Evolutionary conservation across 2,329 filamentous ascomycete species (phyloP).

Genomic region (Endocalyx cinctus): DNA sequence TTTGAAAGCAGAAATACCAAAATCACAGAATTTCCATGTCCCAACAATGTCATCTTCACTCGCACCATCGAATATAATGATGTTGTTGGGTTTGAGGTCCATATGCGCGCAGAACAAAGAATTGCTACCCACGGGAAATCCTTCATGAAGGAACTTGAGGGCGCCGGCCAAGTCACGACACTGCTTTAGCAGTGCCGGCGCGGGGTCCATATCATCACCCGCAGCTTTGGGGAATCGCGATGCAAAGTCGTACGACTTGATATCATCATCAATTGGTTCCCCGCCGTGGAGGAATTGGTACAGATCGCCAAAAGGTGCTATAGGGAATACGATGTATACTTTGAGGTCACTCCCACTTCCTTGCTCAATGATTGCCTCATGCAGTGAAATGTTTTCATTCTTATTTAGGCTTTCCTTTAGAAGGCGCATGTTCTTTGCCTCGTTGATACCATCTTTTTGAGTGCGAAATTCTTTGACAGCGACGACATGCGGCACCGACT

Average conservation of each 20-base stretch:
- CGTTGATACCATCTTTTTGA: constrained; percentile 1
- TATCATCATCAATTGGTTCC: background rate
- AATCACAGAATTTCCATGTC: constrained; percentile 2
- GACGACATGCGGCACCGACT: background rate
- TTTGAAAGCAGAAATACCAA: constrained; percentile 2
- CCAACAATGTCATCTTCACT: background rate
- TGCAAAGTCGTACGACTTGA: constrained; percentile 1
- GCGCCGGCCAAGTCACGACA: constrained; percentile 1
- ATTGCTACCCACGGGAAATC: background rate
- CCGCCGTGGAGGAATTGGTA: constrained; percentile 1
- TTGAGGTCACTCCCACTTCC: background rate
- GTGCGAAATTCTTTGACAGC: constrained; percentile 1
- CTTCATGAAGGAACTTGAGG: constrained; percentile 2
- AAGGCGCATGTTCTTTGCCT: constrained; percentile 1
- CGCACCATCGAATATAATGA: background rate
- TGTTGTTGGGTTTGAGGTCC: constrained; percentile 2
- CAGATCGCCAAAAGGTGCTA: constrained; percentile 1
- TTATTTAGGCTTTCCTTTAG: constrained; percentile 1
- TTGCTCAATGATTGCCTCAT: constrained; percentile 1
- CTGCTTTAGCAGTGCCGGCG: constrained; percentile 1
- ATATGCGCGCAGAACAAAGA: constrained; percentile 1
- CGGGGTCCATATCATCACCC: constrained; percentile 1
- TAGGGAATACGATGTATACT: constrained; percentile 1
- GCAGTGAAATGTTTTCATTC: constrained; percentile 1
- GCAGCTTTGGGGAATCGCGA: constrained; percentile 2